A percentile compares a stretch with the other conserved stretches of the same genome.
These are phyloP conservation scores for Raphanus hybrid DNA, from an alignment of 441 rosid genomes.

Conservation along the genomic window DNA sequence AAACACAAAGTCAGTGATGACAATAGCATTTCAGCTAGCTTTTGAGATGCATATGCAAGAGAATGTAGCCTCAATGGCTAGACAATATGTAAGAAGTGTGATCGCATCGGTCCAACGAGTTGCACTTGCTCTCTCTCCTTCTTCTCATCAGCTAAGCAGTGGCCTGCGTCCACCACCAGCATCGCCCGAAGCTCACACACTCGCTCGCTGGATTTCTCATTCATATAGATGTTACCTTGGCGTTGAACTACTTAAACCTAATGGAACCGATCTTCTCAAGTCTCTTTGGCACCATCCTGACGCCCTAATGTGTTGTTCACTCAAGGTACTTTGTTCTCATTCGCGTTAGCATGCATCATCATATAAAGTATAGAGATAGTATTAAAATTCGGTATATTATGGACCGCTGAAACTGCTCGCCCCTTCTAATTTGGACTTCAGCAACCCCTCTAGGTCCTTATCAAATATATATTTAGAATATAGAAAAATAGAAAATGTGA, in stretches of 20 bases:
- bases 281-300: constrained; percentile 70
- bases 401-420: background rate
- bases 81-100: constrained; percentile 71
- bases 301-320: constrained; percentile 69
- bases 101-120: constrained; percentile 75
- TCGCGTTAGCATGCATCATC: background rate
- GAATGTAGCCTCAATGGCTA: constrained; percentile 65
- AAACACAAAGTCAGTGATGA: constrained; percentile 71
- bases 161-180: constrained; percentile 61
- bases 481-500: too few relatives aligned
- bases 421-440: background rate
- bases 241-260: constrained; percentile 59
- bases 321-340: constrained; percentile 47
- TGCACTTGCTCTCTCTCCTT: constrained; percentile 72
- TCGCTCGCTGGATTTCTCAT: constrained; percentile 68
- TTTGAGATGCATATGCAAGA: constrained; percentile 75
- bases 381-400: background rate
- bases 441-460: too few relatives aligned
- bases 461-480: too few relatives aligned
- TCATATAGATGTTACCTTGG: constrained; percentile 72
- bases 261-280: constrained; percentile 65
- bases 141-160: constrained; percentile 50
- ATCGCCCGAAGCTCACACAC: constrained; percentile 70
- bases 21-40: constrained; percentile 75
- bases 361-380: background rate